Base-by-base conservation (phyloP, 2,329 filamentous ascomycete genomes). In the Botrytis medusae region DNA sequence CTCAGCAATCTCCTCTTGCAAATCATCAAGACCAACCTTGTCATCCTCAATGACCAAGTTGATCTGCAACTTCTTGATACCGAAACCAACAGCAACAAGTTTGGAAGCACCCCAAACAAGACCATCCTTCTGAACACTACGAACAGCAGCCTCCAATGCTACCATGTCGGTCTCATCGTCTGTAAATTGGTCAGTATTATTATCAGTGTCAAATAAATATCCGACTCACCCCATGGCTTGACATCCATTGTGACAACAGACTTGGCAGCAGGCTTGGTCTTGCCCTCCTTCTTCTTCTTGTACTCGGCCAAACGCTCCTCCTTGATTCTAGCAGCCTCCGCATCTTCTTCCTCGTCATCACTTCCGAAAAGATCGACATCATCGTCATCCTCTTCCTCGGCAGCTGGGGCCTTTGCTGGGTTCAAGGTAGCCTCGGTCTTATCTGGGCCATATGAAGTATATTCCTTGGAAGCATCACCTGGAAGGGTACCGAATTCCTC, bases 31-130 rank as follows among this genome's bases (percentile, higher is more conserved):
- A 78, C 93, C 95, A 82, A 99, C 84, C 90, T 98, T 98, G 79
- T 98, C 95, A 83, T 99, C 96, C 88, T 98, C 96, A 78, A 98
- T 87, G 80, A 98, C 94, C 79, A 98, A 86, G 91, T 93, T 98
- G 88, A 99, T 97, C 90, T 98, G 95, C 77, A 99, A 91, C 90
- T 98, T 98, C 89, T 93, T 96, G 88, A 99, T 97, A 88, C 96
- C 96, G 89, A 93, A 99, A 82, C 95, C 95, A 81, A 99, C 91
- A 78, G 95, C 84, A 70, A 97, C 91, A 78, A 97, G 87, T 88
- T 96, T 93, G 84, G 93, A 95, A 77, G 88, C 90, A 90, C 95
- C 95, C 96, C 96, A 99, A 77, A 97, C 91, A 76, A 99, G 93
- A 86, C 96, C 96, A 68, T 98, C 95, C 88, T 92, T 90, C 85